Conservation (phyloP, 345 rosid species). For the Dipteronia dyeriana region DNA sequence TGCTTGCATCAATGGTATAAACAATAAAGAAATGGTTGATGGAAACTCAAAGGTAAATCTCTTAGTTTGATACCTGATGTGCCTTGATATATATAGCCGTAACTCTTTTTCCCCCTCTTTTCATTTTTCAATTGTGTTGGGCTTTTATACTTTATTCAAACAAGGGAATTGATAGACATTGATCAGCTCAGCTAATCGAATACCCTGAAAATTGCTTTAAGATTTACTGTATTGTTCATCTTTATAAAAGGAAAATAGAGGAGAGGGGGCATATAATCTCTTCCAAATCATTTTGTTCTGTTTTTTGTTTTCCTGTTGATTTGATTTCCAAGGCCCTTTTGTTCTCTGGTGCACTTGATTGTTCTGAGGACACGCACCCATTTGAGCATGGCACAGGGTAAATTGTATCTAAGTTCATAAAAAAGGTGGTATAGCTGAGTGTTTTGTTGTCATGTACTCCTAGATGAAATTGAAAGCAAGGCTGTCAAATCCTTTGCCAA, state of each 20-base stretch:
- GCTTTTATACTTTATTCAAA: background rate
- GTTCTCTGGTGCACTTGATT: background rate
- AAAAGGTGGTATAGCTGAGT: conserved; percentile 18
- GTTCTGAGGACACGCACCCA: background rate
- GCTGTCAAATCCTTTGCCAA: conserved; percentile 72
- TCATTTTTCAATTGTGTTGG: background rate
- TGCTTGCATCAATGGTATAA: conserved; percentile 54
- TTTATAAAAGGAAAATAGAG: background rate
- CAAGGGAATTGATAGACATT: background rate
- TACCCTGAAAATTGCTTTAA: conserved; percentile 1
- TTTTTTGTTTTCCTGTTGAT: background rate
- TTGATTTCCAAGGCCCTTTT: background rate
- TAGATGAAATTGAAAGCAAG: conserved; percentile 60
- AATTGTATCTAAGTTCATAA: background rate
- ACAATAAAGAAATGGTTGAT: conserved; percentile 38
- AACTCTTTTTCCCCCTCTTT: background rate
- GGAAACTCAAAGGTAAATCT: conserved; percentile 47
- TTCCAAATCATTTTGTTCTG: background rate
- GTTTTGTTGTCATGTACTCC: conserved; percentile 17
- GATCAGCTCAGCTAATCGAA: background rate
- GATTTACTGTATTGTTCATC: background rate
- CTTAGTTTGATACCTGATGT: conserved; percentile 11
- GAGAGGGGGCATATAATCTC: background rate
- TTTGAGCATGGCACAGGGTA: background rate
- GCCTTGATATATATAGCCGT: background rate